Conservation (phyloP, 2,329 filamentous ascomycete genomes). For the Zymoseptoria ardabiliae region DNA sequence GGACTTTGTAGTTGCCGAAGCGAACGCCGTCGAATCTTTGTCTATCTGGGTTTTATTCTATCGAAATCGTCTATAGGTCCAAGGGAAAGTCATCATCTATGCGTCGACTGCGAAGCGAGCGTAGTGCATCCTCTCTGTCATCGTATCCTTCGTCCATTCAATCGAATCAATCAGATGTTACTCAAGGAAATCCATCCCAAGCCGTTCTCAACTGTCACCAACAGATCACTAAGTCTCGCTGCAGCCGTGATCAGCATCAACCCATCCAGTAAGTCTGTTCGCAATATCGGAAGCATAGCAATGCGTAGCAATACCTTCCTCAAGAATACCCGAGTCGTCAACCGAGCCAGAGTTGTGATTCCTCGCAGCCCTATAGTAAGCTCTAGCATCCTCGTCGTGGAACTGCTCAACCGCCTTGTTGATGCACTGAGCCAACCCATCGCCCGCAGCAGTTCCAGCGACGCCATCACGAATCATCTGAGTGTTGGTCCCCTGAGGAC, state of each 20-base stretch:
- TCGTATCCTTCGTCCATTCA: no score
- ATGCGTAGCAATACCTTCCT: conserved; percentile 42
- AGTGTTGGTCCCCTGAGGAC: conserved; percentile 32
- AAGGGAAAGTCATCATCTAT: no score
- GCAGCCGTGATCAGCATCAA: conserved; percentile 1
- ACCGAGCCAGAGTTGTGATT: conserved; percentile 45
- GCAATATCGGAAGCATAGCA: conserved; percentile 50
- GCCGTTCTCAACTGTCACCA: no score
- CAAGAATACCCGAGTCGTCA: conserved; percentile 31
- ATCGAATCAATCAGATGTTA: not conserved
- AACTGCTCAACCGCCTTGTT: conserved; percentile 30
- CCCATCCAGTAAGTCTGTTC: conserved; percentile 42
- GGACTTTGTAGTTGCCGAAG: no score
- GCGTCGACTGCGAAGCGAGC: no score
- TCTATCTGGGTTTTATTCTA: no score
- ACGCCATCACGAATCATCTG: conserved; percentile 41
- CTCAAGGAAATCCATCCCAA: not conserved
- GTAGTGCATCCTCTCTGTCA: no score
- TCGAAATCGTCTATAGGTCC: no score
- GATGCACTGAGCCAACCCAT: conserved; percentile 31
- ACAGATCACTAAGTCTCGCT: not conserved
- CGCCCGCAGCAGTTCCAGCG: conserved; percentile 34
- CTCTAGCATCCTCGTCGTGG: conserved; percentile 29
- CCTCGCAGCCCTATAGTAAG: conserved; percentile 44
- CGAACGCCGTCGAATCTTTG: no score